Percentiles rank a stretch among this genome's conserved stretches.
phyloP scores from a whole-genome alignment of 2,329 filamentous ascomycete genomes.

The Clarireedia hainanense region DNA sequence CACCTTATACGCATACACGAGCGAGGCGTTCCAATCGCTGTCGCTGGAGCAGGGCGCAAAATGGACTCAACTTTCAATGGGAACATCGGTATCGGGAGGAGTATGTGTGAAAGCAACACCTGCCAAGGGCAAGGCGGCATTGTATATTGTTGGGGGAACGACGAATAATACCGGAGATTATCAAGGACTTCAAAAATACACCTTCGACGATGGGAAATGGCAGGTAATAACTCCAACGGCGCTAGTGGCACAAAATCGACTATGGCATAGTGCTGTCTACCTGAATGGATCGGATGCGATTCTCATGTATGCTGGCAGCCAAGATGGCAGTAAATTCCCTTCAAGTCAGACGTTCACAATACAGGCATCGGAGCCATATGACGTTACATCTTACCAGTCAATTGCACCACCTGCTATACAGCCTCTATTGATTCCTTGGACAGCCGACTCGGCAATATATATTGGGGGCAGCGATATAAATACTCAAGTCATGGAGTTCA shows the following conservation, averaged over 20 bases:
- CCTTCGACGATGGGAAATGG: constrained; percentile 50
- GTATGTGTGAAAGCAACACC: constrained; percentile 67
- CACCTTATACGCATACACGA: constrained; percentile 77
- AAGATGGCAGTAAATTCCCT: constrained; percentile 46
- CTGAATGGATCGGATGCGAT: constrained; percentile 63
- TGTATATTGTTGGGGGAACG: constrained; percentile 76
- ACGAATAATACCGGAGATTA: constrained; percentile 43
- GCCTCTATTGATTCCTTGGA: constrained; percentile 71
- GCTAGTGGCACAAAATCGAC: constrained; percentile 47
- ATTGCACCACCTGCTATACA: constrained; percentile 53
- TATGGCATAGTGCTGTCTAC: constrained; percentile 70
- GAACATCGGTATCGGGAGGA: constrained; percentile 64
- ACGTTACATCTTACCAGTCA: constrained; percentile 50
- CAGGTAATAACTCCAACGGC: constrained; percentile 41
- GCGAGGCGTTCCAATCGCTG: constrained; percentile 67
- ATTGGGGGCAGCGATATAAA: constrained; percentile 64
- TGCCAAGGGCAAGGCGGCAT: constrained; percentile 46
- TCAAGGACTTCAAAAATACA: constrained; percentile 65
- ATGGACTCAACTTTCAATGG: constrained; percentile 61
- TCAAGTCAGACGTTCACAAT: constrained; percentile 74
- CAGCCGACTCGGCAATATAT: constrained; percentile 61
- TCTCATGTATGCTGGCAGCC: constrained; percentile 71
- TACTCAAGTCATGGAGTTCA: constrained; percentile 65
- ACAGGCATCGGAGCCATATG: constrained; percentile 55
- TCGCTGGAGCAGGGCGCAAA: constrained; percentile 57